Base-by-base conservation (phyloP, 768 basidiomycete genomes). In the Kwoniella sp. region DNA sequence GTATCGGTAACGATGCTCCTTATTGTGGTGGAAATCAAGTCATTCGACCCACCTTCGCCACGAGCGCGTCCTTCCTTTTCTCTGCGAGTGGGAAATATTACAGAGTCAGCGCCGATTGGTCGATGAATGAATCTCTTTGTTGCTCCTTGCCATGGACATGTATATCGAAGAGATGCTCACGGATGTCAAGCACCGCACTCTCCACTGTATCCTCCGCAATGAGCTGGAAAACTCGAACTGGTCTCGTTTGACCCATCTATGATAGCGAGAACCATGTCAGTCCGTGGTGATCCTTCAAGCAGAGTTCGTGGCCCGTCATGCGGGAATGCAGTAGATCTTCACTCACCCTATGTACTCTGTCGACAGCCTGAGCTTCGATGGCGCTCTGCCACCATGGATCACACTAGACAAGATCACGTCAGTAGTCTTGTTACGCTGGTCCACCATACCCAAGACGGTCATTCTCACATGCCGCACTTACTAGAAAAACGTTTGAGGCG, bases 131-230 rank as follows among this genome's bases (percentile, higher is more conserved):
- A 11, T 31, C 54, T 30, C 34, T 12, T 52, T 4, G 15, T 17
- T 45, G 41, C 41, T 9, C 20, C 11, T 9, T 45, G 41, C n/a
- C n/a, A n/a, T n/a, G n/a, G 9, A 26, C 20, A n/a, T 52, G 11
- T 23, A 34, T 30, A 31, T 30, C n/a, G 38, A 50, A 29, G 22
- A 22, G 13, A 8, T 53, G 38, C 76, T 69, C 55, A 77, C 76
- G 92, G 65, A 93, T 94, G 26, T 90, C 91, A 50, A 94, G 84
- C 48, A 90, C 92, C 80, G 90, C 92, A 13, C 90, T 85, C 79
- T 94, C 92, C 0, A 93, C 88, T 0, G 92, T 94, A 71, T 92
- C 85, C 71, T 93, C 92, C 0, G 92, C 91, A 60, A 94, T 92
- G 54, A 94, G 82, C 72, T 93, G 92, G 74, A 92, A 93, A 22